Conservation (phyloP, 2,329 filamentous ascomycete species). For the Botrytis cinerea region DNA sequence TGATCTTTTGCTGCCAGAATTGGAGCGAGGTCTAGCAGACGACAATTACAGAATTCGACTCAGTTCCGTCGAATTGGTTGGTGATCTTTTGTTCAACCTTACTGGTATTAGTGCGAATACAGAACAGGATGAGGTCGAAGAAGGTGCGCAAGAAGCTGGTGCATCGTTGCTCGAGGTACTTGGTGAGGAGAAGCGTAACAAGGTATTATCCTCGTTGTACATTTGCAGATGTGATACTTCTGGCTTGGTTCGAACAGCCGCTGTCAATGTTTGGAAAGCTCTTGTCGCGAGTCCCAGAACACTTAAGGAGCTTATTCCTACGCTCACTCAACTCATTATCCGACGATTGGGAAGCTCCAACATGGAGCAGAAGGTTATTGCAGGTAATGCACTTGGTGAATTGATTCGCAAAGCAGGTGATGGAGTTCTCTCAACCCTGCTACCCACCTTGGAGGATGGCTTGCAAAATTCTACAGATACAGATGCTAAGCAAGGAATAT, state of each 20-base stretch:
- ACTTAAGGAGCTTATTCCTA: conserved; percentile 92
- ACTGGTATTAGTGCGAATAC: conserved; percentile 88
- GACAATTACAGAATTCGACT: conserved; percentile 97
- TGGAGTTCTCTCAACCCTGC: conserved; percentile 79
- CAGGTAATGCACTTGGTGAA: conserved; percentile 93
- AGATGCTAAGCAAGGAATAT: conserved; percentile 95
- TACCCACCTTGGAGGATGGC: conserved; percentile 91
- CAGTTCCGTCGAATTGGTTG: conserved; percentile 95
- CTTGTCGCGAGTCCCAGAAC: conserved; percentile 88
- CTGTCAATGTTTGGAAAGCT: conserved; percentile 94
- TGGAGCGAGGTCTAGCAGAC: conserved; percentile 95
- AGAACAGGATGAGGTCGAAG: conserved; percentile 77
- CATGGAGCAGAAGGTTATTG: conserved; percentile 98
- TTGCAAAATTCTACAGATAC: conserved; percentile 85
- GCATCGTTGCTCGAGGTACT: conserved; percentile 92
- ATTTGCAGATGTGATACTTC: conserved; percentile 98
- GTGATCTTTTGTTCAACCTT: conserved; percentile 95
- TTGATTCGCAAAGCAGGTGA: conserved; percentile 97
- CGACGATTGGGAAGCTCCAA: conserved; percentile 91
- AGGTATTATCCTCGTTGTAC: conserved; percentile 94
- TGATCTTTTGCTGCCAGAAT: conserved; percentile 87
- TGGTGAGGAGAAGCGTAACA: conserved; percentile 94
- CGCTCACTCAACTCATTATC: conserved; percentile 92
- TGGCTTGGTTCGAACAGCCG: conserved; percentile 82
- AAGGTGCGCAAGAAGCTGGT: conserved; percentile 78